Conservation (phyloP, 768 basidiomycete genomes). For the Panus rudis region DNA sequence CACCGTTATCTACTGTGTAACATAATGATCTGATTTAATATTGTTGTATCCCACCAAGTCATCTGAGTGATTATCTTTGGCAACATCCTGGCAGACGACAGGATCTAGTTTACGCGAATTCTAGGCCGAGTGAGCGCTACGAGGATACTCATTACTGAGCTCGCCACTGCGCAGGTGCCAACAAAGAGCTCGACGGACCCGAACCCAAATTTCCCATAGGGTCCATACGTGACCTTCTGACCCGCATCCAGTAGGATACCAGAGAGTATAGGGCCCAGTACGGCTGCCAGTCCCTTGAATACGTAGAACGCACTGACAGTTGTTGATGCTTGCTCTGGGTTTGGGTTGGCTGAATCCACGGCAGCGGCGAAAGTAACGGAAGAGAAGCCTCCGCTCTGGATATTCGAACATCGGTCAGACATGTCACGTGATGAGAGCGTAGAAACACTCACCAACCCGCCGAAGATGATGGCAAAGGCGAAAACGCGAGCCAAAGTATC, state of each 20-base stretch:
- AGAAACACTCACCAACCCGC: conserved; percentile 10
- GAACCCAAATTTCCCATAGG: conserved; percentile 11
- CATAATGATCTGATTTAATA: too few relatives aligned
- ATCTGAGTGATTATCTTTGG: too few relatives aligned
- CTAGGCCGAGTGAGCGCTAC: background rate
- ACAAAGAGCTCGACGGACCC: conserved; percentile 15
- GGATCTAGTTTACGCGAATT: too few relatives aligned
- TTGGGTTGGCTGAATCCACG: conserved; percentile 7
- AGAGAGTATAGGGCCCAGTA: conserved; percentile 12
- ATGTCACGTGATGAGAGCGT: background rate
- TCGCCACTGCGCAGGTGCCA: conserved; percentile 12
- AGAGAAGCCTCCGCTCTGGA: conserved; percentile 13
- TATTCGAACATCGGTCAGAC: background rate
- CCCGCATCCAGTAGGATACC: conserved; percentile 10
- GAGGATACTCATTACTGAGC: background rate
- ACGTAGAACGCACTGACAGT: conserved; percentile 7
- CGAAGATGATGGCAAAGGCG: conserved; percentile 16
- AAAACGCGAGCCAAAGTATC: conserved; percentile 11
- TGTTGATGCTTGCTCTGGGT: conserved; percentile 11
- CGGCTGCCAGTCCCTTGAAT: conserved; percentile 12
- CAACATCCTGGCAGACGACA: too few relatives aligned
- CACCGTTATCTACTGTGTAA: too few relatives aligned
- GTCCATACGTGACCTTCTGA: conserved; percentile 1
- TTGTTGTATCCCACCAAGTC: too few relatives aligned
- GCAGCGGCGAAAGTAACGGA: conserved; percentile 9